Evolutionary conservation across 768 basidiomycete species (phyloP), one percentile per base, ranked within the genome.

Genomic region (Russula vinacea): DNA sequence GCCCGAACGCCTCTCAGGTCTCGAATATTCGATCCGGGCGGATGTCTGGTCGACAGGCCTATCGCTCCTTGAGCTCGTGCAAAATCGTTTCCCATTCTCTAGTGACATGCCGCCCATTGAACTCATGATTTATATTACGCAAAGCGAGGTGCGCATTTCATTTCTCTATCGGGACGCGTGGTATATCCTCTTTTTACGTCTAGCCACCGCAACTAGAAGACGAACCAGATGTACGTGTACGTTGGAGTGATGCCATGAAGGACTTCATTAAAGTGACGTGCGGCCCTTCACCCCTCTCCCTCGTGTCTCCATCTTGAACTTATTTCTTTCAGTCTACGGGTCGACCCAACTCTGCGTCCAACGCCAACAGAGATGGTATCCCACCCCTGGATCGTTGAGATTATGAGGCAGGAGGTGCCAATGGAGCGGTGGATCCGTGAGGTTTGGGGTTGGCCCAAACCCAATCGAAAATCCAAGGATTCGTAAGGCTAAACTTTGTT

Each of bases 11-110:
- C 95, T 98, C 65, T 88, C 86, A 70, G 96, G 96, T 6, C 83
- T 88, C 60, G 86, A 89, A 68, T 99, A 97, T 74, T 92, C 92
- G 37, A 96, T 97, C 71, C 87, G 92, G 62, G 92, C 95, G 42
- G 95, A 99, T 73, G 95, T 99, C 26, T 99, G 97, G 97, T 98
- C 95, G 0, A 89, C 94, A 16, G 97, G 96, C 26, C 89, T 99
- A 51, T 91, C 94, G 0, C 81, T 99, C 39, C 82, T 98, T 69
- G 97, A 98, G 76, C 84, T 99, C 26, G 90, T 95, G 6, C 85
- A 92, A 71, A 97, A 96, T 71, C 85, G 90, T 47, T 98, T 97
- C 80, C 97, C 97, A 11, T 98, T 97, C 78, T 90, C 94, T 2
- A 85, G 83, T 42, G 93, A 97, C 72, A 80, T 97, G 33, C 87